phyloP scores from a whole-genome alignment of 495 filamentous ascomycete species.

The Lophium mytilinum region DNA sequence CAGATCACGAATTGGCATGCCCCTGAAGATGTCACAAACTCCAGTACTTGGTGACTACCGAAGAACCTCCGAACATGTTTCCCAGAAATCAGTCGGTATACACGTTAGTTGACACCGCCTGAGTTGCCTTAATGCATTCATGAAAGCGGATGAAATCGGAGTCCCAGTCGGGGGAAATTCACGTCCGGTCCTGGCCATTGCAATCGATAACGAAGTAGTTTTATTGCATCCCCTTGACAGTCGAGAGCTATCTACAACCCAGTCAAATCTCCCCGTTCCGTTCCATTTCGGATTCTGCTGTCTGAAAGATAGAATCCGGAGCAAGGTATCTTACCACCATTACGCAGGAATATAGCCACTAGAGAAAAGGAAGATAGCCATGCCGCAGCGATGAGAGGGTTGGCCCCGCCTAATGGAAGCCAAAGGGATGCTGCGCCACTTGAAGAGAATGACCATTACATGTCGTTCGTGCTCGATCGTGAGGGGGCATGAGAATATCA shows the following conservation, averaged over 20 bases:
- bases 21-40: too few relatives aligned
- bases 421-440: not conserved
- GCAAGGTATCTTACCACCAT: constrained; percentile 5
- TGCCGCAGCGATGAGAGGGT: not conserved
- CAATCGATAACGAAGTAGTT: not conserved
- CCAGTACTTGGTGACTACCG: too few relatives aligned
- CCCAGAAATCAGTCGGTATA: too few relatives aligned
- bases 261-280: not conserved
- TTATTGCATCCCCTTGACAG: not conserved
- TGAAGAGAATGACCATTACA: not conserved
- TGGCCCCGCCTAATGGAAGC: not conserved
- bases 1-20: too few relatives aligned
- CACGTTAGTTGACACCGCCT: too few relatives aligned
- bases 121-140: too few relatives aligned
- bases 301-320: not conserved
- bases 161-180: too few relatives aligned
- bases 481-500: not conserved
- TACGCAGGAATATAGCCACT: not conserved
- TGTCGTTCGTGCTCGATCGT: constrained; percentile 1
- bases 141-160: too few relatives aligned
- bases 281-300: not conserved
- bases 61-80: too few relatives aligned
- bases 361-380: not conserved
- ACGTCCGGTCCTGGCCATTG: too few relatives aligned
- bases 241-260: not conserved